These are phyloP conservation scores for Diplodia corticola DNA, from an alignment of 2,329 filamentous ascomycete species.

Conservation along the genomic window DNA sequence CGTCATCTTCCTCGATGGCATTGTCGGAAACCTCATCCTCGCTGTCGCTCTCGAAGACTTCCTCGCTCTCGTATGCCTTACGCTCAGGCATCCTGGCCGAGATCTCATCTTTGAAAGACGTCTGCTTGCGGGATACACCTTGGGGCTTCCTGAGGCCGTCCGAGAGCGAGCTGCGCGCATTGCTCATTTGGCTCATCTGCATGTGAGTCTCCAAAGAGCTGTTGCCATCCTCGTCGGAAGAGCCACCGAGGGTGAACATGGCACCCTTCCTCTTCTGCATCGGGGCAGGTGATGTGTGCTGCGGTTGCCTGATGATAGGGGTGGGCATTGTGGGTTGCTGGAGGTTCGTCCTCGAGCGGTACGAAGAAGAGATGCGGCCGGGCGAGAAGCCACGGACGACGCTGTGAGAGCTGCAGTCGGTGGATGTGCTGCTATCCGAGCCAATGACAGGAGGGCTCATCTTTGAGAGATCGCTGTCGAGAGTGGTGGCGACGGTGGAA, in stretches of 20 bases:
- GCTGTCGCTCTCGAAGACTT: slow-evolving; percentile 60
- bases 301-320: slow-evolving; percentile 58
- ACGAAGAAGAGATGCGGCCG: slow-evolving; percentile 68
- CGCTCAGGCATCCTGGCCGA: slow-evolving; percentile 63
- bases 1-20: slow-evolving; percentile 62
- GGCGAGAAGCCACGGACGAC: slow-evolving; percentile 86
- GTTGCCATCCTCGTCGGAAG: slow-evolving; percentile 81
- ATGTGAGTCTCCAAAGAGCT: slow-evolving; percentile 70
- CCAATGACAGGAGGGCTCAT: slow-evolving; percentile 45
- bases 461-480: slow-evolving; percentile 40
- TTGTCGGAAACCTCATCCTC: slow-evolving; percentile 51
- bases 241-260: slow-evolving; percentile 74
- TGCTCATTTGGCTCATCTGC: slow-evolving; percentile 58
- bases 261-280: slow-evolving; percentile 64
- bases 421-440: slow-evolving; percentile 64
- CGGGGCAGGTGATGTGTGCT: slow-evolving; percentile 32
- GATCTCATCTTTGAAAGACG: slow-evolving; percentile 79
- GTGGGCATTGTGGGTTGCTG: slow-evolving; percentile 53
- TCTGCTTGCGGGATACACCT: slow-evolving; percentile 65
- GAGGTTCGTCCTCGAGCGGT: slow-evolving; percentile 61
- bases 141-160: slow-evolving; percentile 53
- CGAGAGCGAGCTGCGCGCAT: slow-evolving; percentile 56
- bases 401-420: slow-evolving; percentile 63
- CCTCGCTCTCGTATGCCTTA: slow-evolving; percentile 57
- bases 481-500: slow-evolving; percentile 55